Conservation (phyloP, 495 filamentous ascomycete genomes). For the Thozetella sp. region DNA sequence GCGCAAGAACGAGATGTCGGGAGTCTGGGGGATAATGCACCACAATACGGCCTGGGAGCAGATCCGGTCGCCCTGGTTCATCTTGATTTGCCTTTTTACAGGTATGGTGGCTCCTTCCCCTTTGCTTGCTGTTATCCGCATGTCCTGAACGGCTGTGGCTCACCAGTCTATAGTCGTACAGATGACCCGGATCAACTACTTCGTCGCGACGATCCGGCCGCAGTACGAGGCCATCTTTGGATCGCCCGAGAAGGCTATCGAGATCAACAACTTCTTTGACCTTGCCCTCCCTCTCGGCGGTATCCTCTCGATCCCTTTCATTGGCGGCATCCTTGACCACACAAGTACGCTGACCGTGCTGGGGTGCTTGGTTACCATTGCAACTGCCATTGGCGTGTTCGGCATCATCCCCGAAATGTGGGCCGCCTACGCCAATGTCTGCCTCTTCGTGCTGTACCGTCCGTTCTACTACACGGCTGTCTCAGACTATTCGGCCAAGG, state of each 20-base stretch:
- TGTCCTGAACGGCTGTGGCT: no score
- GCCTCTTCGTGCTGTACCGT: conserved; percentile 77
- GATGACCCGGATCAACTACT: conserved; percentile 97
- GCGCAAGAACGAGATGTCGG: conserved; percentile 62
- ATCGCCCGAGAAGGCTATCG: conserved; percentile 55
- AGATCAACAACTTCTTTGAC: conserved; percentile 87
- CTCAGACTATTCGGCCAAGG: conserved; percentile 65
- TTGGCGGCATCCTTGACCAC: conserved; percentile 80
- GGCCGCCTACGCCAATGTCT: conserved; percentile 78
- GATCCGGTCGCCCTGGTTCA: conserved; percentile 83
- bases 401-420: conserved; percentile 70
- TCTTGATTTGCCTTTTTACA: conserved; percentile 85
- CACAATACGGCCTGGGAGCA: conserved; percentile 70
- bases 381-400: conserved; percentile 77
- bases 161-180: conserved; percentile 73
- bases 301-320: conserved; percentile 82
- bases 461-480: conserved; percentile 80
- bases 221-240: conserved; percentile 84
- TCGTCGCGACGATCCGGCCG: conserved; percentile 85
- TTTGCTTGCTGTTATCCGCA: background rate
- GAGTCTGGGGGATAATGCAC: conserved; percentile 91
- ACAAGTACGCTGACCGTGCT: conserved; percentile 76
- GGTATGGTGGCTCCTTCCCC: conserved; percentile 13
- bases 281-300: conserved; percentile 86
- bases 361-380: conserved; percentile 67